A percentile compares a stretch with the other conserved stretches of the same genome.
Evolutionary conservation across 2,329 filamentous ascomycete species (phyloP).

Genomic region (Paecilomyces variotii): DNA sequence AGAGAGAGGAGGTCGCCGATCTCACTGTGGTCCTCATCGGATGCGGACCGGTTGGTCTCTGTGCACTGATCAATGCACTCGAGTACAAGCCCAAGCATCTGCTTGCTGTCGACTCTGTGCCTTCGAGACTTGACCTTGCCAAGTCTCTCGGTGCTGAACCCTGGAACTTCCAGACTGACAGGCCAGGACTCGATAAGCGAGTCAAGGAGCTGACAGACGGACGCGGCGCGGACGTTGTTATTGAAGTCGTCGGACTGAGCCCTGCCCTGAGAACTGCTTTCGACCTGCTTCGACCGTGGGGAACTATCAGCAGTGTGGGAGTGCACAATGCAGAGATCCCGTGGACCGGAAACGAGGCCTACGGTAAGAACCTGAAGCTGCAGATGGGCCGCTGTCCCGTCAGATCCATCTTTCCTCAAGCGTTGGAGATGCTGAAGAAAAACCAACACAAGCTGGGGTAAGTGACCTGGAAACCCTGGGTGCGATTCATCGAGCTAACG

Average conservation of each 20-base stretch:
- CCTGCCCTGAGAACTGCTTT: conserved; percentile 63
- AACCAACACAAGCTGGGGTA: conserved; percentile 61
- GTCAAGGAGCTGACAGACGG: conserved; percentile 70
- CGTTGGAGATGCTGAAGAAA: conserved; percentile 56
- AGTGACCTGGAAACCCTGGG: conserved; percentile 16
- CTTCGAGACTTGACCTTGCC: conserved; percentile 65
- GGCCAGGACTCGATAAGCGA: conserved; percentile 56
- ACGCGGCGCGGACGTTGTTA: conserved; percentile 74
- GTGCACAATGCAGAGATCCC: conserved; percentile 69
- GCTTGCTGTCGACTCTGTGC: conserved; percentile 71
- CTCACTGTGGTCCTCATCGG: conserved; percentile 73
- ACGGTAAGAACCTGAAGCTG: conserved; percentile 61
- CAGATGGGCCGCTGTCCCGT: conserved; percentile 75
- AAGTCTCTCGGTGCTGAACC: conserved; percentile 69
- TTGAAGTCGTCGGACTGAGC: conserved; percentile 68
- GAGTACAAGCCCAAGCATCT: conserved; percentile 67
- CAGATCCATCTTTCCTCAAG: conserved; percentile 59
- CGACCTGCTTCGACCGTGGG: conserved; percentile 64
- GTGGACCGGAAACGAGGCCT: conserved; percentile 57
- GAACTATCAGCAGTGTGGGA: conserved; percentile 65
- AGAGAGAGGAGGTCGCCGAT: conserved; percentile 50
- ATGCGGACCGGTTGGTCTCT: conserved; percentile 78
- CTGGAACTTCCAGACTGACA: conserved; percentile 66
- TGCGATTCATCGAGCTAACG: conserved; percentile 11
- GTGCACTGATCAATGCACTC: conserved; percentile 69